A percentile compares a stretch with the other conserved stretches of the same genome.
phyloP scores from a whole-genome alignment of 257 asterid genomes.

The Nicotiana attenuata region DNA sequence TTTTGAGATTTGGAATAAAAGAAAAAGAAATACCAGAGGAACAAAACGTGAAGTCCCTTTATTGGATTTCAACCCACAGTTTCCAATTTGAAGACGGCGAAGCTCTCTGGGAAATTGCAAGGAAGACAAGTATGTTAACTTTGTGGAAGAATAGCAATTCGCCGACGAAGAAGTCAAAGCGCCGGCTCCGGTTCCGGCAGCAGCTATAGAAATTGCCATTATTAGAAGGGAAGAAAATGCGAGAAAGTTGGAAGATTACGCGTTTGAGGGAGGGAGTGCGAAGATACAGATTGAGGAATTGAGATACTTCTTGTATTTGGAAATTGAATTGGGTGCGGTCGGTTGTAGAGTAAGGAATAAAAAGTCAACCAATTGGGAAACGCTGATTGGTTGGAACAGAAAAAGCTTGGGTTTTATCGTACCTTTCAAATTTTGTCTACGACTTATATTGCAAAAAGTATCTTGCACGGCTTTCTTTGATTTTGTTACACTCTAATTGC shows the following conservation, averaged over 20 bases:
- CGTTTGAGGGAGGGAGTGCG: background rate
- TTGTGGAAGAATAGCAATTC: background rate
- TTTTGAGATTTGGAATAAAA: background rate
- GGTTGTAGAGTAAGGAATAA: background rate
- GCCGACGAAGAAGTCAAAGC: constrained; percentile 28
- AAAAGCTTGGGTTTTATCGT: background rate
- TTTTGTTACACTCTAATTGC: background rate
- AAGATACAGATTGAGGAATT: background rate
- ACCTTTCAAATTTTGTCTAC: background rate
- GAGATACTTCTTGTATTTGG: background rate
- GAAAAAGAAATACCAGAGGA: constrained; percentile 36
- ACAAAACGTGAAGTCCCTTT: constrained; percentile 28
- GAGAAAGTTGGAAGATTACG: constrained; percentile 6
- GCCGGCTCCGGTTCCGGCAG: constrained; percentile 26
- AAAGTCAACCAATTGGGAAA: background rate
- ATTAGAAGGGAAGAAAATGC: background rate
- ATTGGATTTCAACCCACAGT: constrained; percentile 23
- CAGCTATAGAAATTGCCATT: constrained; percentile 69
- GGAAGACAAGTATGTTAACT: constrained; percentile 42
- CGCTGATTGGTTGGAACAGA: background rate
- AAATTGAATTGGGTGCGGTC: background rate
- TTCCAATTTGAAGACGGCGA: constrained; percentile 34
- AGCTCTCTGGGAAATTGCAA: constrained; percentile 47
- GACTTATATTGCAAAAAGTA: background rate
- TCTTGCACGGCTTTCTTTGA: background rate